Base-by-base conservation (phyloP, 768 basidiomycete genomes). In the Lanmaoa rubissima region DNA sequence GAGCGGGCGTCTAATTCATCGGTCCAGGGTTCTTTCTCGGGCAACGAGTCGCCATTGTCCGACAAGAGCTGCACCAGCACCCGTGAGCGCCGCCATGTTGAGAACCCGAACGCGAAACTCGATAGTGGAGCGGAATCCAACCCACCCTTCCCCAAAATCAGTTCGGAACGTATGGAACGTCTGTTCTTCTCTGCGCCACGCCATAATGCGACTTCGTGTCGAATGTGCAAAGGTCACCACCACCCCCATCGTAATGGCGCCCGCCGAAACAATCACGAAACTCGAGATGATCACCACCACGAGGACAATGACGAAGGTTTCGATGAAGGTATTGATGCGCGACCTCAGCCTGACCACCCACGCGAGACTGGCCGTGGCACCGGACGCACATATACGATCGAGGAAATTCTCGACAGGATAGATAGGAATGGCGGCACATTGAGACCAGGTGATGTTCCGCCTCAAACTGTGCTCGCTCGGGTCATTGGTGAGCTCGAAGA, bases 401-500 rank as follows among this genome's bases (percentile, higher is more conserved):
- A 68, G 6, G 68, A 69, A 21, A 66, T 69, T 40, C 59, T 69
- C 7, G 64, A 64, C 42, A 60, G 56, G 38, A 64, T 69, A 55
- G 65, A 70, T 26, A 56, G 40, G 19, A 66, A 70, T 40, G 68
- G 67, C 0, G 65, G 61, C 16, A 61, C 53, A 5, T 48, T 71
- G 42, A 58, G 57, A 47, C 45, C 60, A 31, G 41, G 78, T 77
- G 48, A 63, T 28, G 32, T 91, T 8, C 94, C 93, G 2, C 90
- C 93, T 24, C 95, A 98, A 72, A 94, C 94, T 1, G 84, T 96
- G 13, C 80, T 97, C 4, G 80, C 85, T 31, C 78, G 90, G 4
- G 92, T 97, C 12, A 75, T 98, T 32, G 71, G 88, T 57, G 93
- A 96, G 72, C 77, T 99, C 9, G 96, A 98, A 69, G 94, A 94